These are phyloP conservation scores for Grosmannia penicillata DNA, from an alignment of 2,329 filamentous ascomycete genomes.

Conservation along the genomic window DNA sequence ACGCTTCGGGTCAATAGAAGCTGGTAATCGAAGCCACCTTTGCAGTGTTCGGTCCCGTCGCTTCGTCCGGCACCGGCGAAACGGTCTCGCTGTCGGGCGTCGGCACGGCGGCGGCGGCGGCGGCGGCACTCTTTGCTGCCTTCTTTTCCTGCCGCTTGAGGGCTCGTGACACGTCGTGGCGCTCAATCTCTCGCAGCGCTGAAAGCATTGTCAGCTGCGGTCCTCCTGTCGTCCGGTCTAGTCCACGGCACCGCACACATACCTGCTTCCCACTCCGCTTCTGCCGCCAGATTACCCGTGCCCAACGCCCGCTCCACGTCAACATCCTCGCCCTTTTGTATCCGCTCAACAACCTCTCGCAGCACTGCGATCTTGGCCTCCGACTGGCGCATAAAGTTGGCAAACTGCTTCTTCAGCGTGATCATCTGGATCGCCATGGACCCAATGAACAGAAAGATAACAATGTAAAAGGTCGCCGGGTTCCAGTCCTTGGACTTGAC, in stretches of 20 bases:
- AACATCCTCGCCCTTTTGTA: constrained; percentile 60
- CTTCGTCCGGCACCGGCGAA: not conserved
- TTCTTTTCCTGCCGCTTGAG: constrained; percentile 26
- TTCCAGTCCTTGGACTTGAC: constrained; percentile 52
- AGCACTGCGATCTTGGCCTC: constrained; percentile 66
- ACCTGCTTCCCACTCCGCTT: constrained; percentile 83
- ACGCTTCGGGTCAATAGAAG: constrained; percentile 9
- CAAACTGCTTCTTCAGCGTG: constrained; percentile 59
- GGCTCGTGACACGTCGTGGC: constrained; percentile 40
- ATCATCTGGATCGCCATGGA: constrained; percentile 94
- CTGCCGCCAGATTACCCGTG: constrained; percentile 57
- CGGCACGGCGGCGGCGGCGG: not conserved
- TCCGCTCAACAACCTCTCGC: constrained; percentile 56
- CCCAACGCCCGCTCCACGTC: constrained; percentile 76
- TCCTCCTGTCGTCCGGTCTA: too few relatives aligned
- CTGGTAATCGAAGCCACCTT: constrained; percentile 7
- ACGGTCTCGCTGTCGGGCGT: not conserved
- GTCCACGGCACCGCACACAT: not conserved
- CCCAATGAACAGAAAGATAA: constrained; percentile 75
- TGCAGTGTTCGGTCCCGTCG: not conserved
- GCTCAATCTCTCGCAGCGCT: constrained; percentile 54
- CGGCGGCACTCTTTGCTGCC: constrained; percentile 11
- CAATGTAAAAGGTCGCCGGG: constrained; percentile 67
- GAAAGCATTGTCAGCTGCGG: not conserved
- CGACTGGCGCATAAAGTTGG: constrained; percentile 57